Evolutionary conservation across 768 basidiomycete genomes (phyloP), one percentile per base, ranked within the genome.

Genomic region (Collybia sp.): DNA sequence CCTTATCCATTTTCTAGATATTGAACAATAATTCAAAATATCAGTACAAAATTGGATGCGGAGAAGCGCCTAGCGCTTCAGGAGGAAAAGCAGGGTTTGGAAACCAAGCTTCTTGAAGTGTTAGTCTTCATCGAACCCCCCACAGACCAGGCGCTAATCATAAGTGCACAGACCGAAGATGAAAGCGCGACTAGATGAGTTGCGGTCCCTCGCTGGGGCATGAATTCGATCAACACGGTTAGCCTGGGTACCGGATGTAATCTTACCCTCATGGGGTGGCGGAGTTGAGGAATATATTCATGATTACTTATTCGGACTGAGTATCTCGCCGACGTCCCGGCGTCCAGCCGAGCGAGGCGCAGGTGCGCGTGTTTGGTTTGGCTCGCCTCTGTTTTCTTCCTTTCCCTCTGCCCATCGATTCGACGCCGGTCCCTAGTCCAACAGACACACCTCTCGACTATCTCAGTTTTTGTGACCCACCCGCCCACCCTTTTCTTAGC

Each of bases 71-170:
- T 96, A 42, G 90, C 86, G 1, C 68, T 97, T 37, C 93, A 96
- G 65, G 91, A 94, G 61, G 95, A 99, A 76, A 96, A 94, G 66
- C 90, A 95, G 63, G 75, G 72, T 20, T 62, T 97, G 40, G 93
- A 96, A 60, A 73, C 83, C 25, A 94, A 88, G 63, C 65, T 97
- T 49, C 71, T 87, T 30, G 91, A 93, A 64, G 86, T 97, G 79
- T 91, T 62, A 75, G 88, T 76, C 12, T 15, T 40, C 41, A n/a
- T 30, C 15, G 31, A 44, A 5, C 30, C 11, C 12, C 32, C 11
- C 46, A 17, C 8, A 40, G 8, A 35, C 30, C 33, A 30, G 33
- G 31, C 39, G 20, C 16, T 37, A 12, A 44, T 32, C 10, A 42
- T 50, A 31, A 40, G 54, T 46, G 34, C 8, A 8, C 51, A 90